These are phyloP conservation scores for Rutstroemia sp. DNA, from an alignment of 2,329 filamentous ascomycete genomes.

Conservation along the genomic window DNA sequence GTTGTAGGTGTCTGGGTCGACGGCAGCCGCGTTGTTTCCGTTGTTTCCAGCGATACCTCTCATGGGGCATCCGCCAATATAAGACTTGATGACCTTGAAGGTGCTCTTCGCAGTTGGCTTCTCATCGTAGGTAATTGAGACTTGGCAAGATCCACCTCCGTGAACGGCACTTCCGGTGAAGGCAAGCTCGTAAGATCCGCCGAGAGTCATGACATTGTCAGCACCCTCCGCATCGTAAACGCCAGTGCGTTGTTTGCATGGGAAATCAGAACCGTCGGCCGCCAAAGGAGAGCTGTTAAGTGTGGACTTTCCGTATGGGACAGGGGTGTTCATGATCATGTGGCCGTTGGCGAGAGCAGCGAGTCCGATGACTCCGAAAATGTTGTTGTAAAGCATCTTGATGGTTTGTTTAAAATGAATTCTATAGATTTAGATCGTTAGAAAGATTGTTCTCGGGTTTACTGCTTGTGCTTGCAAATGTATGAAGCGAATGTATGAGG, in stretches of 20 bases:
- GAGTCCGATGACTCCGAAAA: constrained; percentile 47
- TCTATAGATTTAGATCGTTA: constrained; percentile 12
- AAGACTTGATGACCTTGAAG: constrained; percentile 87
- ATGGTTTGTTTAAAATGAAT: constrained; percentile 12
- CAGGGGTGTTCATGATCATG: constrained; percentile 63
- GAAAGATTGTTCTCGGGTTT: not conserved
- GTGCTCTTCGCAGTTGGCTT: constrained; percentile 56
- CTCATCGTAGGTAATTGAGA: constrained; percentile 75
- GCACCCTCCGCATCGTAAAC: constrained; percentile 41
- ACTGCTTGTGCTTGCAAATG: not conserved
- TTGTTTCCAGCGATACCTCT: constrained; percentile 50
- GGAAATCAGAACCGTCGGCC: constrained; percentile 59
- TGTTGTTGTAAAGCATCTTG: constrained; percentile 41
- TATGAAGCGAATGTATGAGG: not conserved
- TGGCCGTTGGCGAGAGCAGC: constrained; percentile 60
- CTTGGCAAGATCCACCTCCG: constrained; percentile 87
- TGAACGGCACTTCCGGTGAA: constrained; percentile 73
- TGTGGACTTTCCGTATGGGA: constrained; percentile 47
- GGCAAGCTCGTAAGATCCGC: constrained; percentile 50
- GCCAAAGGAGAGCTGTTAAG: constrained; percentile 56
- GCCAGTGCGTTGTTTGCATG: constrained; percentile 63
- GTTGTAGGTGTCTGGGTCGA: constrained; percentile 50
- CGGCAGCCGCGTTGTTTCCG: constrained; percentile 36
- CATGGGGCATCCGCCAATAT: constrained; percentile 77
- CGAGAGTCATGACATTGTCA: constrained; percentile 51